Evolutionary conservation across 495 filamentous ascomycete genomes (phyloP), one percentile per base, ranked within the genome.

Genomic region (Neurospora africana): DNA sequence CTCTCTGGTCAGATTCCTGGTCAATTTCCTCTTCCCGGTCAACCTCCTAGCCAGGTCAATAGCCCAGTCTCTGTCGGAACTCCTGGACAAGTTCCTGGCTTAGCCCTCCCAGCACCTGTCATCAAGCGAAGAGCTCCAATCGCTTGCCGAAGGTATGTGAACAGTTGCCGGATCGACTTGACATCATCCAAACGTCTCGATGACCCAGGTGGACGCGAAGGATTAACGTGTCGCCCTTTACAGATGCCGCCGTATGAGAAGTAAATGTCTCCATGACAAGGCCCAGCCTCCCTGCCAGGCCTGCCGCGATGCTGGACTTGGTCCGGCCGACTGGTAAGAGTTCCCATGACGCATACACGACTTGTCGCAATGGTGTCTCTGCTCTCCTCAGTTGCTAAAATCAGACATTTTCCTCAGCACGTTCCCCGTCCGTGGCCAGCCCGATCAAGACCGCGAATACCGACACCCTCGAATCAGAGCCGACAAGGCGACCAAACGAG

Each of bases 161-260:
- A 44, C n/a, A 17, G 37, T 71, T 77, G 74, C 74, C 70, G 44
- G 43, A 67, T 70, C 33, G 27, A 39, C 65, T 36, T 61, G 27
- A 11, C 43, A 61, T 68, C 36, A 30, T 39, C n/a, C 23, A 65
- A 38, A 67, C 58, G 36, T 58, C 43, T 37, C 15, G 23, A 41
- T 68, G 9, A 65, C 13, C 5, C 53, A 30, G 17, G 11, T 65
- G 53, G 13, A 33, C 13, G 53, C 53, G 15, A 35, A 33, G 15
- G 53, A 65, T 3, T 65, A 43, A 71, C 39, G 36, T 67, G 38
- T 43, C 27, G 5, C 44, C 7, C 38, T 69, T 65, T n/a, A 39
- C 68, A 85, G 84, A 81, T 85, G 84, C 72, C 84, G 84, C 58
- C 84, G 84, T 36, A 81, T 85, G 80, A 78, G 84, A 71, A 84